These are phyloP conservation scores for Xylariaceae sp. DNA, from an alignment of 2,329 filamentous ascomycete genomes.

Conservation along the genomic window DNA sequence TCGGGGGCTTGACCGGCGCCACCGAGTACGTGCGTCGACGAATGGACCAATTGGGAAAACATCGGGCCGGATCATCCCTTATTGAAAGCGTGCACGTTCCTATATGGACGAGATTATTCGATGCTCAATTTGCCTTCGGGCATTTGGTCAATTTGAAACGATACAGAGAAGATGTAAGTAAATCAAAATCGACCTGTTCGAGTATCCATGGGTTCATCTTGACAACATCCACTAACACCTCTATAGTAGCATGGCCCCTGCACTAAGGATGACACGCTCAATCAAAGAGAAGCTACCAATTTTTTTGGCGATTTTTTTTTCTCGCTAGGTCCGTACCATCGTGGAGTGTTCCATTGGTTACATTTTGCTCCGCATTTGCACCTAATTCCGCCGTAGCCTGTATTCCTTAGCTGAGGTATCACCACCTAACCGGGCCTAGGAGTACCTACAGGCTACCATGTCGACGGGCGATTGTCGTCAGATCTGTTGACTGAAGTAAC, in stretches of 20 bases:
- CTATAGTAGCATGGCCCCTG: slow-evolving; percentile 66
- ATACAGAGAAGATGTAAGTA: not conserved
- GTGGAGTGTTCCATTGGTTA: no score
- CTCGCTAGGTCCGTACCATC: slow-evolving; percentile 3
- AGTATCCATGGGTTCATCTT: not conserved
- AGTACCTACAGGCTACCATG: no score
- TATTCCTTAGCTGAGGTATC: no score
- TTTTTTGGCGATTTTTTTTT: slow-evolving; percentile 47
- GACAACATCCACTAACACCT: not conserved
- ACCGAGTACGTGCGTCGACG: not conserved
- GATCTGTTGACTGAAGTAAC: no score
- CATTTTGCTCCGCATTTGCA: no score
- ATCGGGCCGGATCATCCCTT: not conserved
- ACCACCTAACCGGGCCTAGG: no score
- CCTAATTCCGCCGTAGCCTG: no score
- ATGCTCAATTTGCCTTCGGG: not conserved
- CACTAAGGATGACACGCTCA: slow-evolving; percentile 93
- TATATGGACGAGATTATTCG: not conserved
- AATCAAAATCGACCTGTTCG: not conserved
- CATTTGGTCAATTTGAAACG: not conserved
- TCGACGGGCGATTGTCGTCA: no score
- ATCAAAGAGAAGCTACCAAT: slow-evolving; percentile 71
- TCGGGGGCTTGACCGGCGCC: not conserved
- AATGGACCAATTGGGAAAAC: not conserved
- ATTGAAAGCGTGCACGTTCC: not conserved